A percentile compares a stretch with the other conserved stretches of the same genome.
Evolutionary conservation across 2,329 filamentous ascomycete species (phyloP).

Genomic region (Cladophialophora exuberans): DNA sequence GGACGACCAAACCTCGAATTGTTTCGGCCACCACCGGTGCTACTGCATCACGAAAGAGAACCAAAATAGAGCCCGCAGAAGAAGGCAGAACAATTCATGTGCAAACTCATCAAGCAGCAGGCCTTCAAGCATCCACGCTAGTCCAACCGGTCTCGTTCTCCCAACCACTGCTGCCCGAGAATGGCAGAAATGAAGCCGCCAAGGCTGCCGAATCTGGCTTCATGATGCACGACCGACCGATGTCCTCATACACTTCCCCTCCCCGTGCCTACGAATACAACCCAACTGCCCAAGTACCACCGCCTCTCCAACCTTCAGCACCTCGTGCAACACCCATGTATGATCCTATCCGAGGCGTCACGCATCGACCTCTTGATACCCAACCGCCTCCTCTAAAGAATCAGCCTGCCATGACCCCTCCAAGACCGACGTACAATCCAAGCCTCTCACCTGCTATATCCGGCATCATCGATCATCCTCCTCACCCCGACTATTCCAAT

Average conservation of each 20-base stretch:
- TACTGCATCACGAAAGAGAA: slow-evolving; percentile 52
- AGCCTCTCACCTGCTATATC: slow-evolving; percentile 90
- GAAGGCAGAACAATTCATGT: slow-evolving; percentile 21
- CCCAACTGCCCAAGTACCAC: slow-evolving; percentile 38
- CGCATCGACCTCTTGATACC: slow-evolving; percentile 47
- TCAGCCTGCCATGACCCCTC: slow-evolving; percentile 59
- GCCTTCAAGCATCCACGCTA: slow-evolving; percentile 28
- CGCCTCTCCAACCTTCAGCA: slow-evolving; percentile 31
- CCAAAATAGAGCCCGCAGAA: slow-evolving; percentile 42
- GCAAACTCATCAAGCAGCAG: slow-evolving; percentile 10
- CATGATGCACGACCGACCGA: slow-evolving; percentile 36
- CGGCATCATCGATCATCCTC: slow-evolving; percentile 76
- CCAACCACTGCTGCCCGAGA: slow-evolving; percentile 6
- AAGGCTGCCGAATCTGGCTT: slow-evolving; percentile 45
- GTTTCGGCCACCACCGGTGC: slow-evolving; percentile 36
- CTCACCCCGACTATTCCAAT: slow-evolving; percentile 19
- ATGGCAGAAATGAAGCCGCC: slow-evolving; percentile 18
- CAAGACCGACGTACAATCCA: slow-evolving; percentile 64
- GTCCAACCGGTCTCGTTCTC: slow-evolving; percentile 28
- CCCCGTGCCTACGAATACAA: slow-evolving; percentile 47
- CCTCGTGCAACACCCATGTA: slow-evolving; percentile 65
- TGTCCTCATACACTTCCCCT: slow-evolving; percentile 31
- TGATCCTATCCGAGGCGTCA: slow-evolving; percentile 79
- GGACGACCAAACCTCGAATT: slow-evolving; percentile 24
- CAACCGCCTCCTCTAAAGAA: slow-evolving; percentile 60